Conservation (phyloP, 2,329 filamentous ascomycete species). For the Fusarium sp. region DNA sequence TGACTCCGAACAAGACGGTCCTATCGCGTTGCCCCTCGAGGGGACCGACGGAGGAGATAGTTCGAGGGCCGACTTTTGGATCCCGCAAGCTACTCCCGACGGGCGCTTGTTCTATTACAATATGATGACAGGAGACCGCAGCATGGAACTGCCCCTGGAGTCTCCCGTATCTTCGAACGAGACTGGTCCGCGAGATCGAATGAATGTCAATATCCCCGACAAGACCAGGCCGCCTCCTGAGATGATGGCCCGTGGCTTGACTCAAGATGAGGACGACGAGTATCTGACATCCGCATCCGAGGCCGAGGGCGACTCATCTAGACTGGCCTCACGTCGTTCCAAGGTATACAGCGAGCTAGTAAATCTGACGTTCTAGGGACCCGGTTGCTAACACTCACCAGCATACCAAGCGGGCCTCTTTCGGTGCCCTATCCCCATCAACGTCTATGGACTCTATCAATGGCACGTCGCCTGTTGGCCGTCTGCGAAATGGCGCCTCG, state of each 20-base stretch:
- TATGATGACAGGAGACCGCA: slow-evolving; percentile 93
- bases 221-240: slow-evolving; percentile 90
- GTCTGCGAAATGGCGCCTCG: slow-evolving; percentile 66
- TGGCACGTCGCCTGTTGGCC: slow-evolving; percentile 67
- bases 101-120: slow-evolving; percentile 98
- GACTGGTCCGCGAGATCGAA: slow-evolving; percentile 85
- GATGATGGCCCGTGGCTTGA: slow-evolving; percentile 84
- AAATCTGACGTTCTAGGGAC: not conserved
- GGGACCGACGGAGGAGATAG: slow-evolving; percentile 69
- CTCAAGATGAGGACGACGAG: slow-evolving; percentile 89
- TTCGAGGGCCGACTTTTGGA: slow-evolving; percentile 96
- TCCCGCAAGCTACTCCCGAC: slow-evolving; percentile 94
- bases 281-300: slow-evolving; percentile 87
- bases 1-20: slow-evolving; percentile 69
- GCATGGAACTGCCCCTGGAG: slow-evolving; percentile 93
- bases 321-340: slow-evolving; percentile 74
- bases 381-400: slow-evolving; percentile 43
- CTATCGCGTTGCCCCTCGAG: slow-evolving; percentile 72
- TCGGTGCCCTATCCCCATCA: slow-evolving; percentile 81
- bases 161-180: slow-evolving; percentile 84
- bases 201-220: slow-evolving; percentile 87
- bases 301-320: slow-evolving; percentile 76
- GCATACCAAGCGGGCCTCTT: slow-evolving; percentile 72
- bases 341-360: slow-evolving; percentile 60
- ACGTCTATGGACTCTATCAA: slow-evolving; percentile 93